Evolutionary conservation across 352 stramenopile genomes (phyloP), one percentile per base, ranked within the genome.

Genomic region (Phytophthora hibernalis): DNA sequence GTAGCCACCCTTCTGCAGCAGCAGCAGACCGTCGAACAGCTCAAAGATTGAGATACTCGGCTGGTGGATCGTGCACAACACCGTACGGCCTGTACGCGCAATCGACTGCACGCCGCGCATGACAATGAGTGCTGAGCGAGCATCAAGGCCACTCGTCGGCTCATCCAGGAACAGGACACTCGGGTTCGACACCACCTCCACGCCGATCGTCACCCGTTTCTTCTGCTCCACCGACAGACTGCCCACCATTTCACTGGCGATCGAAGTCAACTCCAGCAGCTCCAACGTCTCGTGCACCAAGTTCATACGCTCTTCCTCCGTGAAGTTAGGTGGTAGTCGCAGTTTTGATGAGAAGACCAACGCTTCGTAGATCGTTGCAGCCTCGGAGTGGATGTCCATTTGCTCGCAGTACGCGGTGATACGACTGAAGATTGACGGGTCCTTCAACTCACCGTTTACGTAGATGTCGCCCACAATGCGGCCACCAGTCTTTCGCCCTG

Each of bases 161-260:
- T 98, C 96, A 50, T 98, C 95, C 28, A 99, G 61, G 67, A 99
- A 97, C 58, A 99, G 56, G 20, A 99, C 80, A 56, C 93, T 94
- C 24, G 96, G 96, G 66, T 98, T 98, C 5, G 89, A 72, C 6
- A 97, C 94, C 26, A 99, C 78, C 70, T 99, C 92, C 8, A 97
- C 83, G 16, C 82, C 96, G 54, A 98, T 98, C n/a, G n/a, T n/a
- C n/a, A n/a, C n/a, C n/a, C n/a, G n/a, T n/a, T n/a, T n/a, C n/a
- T n/a, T n/a, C n/a, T 98, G 89, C 57, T 98, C 95, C n/a, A 97
- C 89, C 5, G 82, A 96, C 15, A 72, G 18, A 21, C 77, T 74
- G 0, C 61, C 55, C 4, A 90, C 67, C 54, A 96, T 72, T 31
- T 85, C 81, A 3, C 40, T 44, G 1, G 68, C 55, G 18, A 92